Percentiles rank a stretch among this genome's conserved stretches.
These are phyloP conservation scores for Trichomonas vaginalis DNA, from an alignment of 208 protist genomes.

Conservation along the genomic window DNA sequence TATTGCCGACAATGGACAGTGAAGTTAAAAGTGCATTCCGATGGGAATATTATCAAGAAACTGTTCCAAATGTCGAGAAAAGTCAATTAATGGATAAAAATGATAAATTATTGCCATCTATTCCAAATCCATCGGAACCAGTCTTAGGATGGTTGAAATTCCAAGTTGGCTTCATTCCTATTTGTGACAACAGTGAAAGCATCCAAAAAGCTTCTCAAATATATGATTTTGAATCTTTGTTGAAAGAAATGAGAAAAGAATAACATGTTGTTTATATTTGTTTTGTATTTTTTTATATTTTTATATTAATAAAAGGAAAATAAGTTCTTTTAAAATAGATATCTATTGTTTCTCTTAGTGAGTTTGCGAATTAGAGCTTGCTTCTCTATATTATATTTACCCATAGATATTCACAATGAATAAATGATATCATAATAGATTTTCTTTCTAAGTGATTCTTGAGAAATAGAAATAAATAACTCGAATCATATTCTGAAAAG, in stretches of 20 bases:
- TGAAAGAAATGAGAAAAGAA: background rate
- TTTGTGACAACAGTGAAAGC: background rate
- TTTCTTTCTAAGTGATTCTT: no score
- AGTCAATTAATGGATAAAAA: background rate
- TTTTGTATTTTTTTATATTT: no score
- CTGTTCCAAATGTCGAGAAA: background rate
- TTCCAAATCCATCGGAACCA: background rate
- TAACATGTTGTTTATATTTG: no score
- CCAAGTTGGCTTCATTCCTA: background rate
- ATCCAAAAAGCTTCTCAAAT: background rate
- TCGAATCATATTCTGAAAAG: no score
- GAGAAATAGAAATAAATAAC: no score
- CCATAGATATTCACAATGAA: no score
- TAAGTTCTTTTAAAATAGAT: no score
- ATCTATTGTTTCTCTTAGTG: no score
- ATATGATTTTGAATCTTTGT: background rate
- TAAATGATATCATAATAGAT: no score
- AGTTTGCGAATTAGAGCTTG: no score
- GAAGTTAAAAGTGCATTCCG: background rate
- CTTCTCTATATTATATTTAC: no score
- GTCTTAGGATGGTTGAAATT: background rate
- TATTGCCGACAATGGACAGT: background rate
- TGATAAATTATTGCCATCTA: background rate
- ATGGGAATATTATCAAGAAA: background rate
- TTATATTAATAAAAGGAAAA: no score